Conservation (phyloP, 2,329 filamentous ascomycete genomes). For the Colletotrichum limetticola region DNA sequence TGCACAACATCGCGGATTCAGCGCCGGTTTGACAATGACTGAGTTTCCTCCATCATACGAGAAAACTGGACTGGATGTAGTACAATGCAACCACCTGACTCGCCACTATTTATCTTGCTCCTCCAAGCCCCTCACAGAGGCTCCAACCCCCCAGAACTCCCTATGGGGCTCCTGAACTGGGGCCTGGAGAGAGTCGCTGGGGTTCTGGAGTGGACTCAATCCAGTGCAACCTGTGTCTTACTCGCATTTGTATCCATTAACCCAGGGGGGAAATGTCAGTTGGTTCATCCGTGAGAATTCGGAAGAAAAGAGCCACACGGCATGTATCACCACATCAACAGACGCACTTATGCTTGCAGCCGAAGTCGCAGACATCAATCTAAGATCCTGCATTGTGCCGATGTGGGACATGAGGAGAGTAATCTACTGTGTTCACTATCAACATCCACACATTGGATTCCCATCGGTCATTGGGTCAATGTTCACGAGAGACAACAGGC, state of each 20-base stretch:
- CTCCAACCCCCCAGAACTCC: neutral
- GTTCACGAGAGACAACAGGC: neutral
- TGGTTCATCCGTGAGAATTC: neutral
- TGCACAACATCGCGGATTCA: neutral
- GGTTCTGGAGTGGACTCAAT: neutral
- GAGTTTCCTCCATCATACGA: constrained; percentile 13
- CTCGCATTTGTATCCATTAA: neutral
- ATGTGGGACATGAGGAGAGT: too few relatives aligned
- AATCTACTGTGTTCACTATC: too few relatives aligned
- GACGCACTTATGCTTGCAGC: too few relatives aligned
- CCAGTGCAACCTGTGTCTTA: neutral
- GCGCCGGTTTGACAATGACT: neutral
- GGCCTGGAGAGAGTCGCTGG: neutral
- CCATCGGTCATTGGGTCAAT: neutral
- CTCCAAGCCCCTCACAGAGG: neutral
- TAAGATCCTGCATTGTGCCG: too few relatives aligned
- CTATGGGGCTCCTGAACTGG: neutral
- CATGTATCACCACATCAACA: neutral
- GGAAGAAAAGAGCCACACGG: neutral
- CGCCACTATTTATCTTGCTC: neutral
- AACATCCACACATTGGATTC: neutral
- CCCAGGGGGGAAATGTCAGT: neutral
- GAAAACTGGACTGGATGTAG: neutral
- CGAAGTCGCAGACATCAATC: neutral
- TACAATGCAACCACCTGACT: constrained; percentile 10